A percentile compares a stretch with the other conserved stretches of the same genome.
Conservation (phyloP, 345 rosid species). For the Kernera saxatilis region DNA sequence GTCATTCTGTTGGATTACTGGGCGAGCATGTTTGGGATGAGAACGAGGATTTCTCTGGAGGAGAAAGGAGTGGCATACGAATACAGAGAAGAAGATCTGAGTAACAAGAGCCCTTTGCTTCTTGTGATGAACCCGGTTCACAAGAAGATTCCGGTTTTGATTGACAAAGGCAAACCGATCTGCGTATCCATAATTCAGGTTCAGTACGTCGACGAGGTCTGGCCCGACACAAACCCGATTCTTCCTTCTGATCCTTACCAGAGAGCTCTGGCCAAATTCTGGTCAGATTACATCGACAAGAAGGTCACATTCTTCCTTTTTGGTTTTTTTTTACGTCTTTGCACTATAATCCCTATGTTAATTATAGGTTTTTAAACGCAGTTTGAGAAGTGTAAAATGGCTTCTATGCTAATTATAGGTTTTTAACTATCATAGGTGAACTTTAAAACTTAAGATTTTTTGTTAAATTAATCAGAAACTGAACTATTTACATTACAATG, state of each 20-base stretch:
- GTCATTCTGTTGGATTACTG: slow-evolving; percentile 26
- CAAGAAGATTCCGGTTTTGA: slow-evolving; percentile 29
- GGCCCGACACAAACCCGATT: slow-evolving; percentile 7
- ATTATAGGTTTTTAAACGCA: no score
- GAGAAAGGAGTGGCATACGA: slow-evolving; percentile 26
- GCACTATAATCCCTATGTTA: no score
- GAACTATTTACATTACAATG: no score
- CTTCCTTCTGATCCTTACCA: slow-evolving; percentile 19
- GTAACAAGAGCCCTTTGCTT: slow-evolving; percentile 21
- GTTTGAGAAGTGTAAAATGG: no score
- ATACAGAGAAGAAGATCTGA: slow-evolving; percentile 9
- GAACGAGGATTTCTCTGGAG: slow-evolving; percentile 19
- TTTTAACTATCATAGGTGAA: no score
- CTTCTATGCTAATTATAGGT: no score
- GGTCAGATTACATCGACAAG: slow-evolving; percentile 19
- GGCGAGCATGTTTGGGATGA: slow-evolving; percentile 21
- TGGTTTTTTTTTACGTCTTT: background rate
- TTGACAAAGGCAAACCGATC: slow-evolving; percentile 26
- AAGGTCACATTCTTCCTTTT: background rate
- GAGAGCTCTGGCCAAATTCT: slow-evolving; percentile 23
- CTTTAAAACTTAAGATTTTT: no score
- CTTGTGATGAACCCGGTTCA: slow-evolving; percentile 22
- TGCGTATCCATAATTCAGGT: no score
- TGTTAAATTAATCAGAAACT: no score
- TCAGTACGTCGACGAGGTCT: slow-evolving; percentile 29